Evolutionary conservation across 495 filamentous ascomycete species (phyloP).

Genomic region (Arthonia radiata): DNA sequence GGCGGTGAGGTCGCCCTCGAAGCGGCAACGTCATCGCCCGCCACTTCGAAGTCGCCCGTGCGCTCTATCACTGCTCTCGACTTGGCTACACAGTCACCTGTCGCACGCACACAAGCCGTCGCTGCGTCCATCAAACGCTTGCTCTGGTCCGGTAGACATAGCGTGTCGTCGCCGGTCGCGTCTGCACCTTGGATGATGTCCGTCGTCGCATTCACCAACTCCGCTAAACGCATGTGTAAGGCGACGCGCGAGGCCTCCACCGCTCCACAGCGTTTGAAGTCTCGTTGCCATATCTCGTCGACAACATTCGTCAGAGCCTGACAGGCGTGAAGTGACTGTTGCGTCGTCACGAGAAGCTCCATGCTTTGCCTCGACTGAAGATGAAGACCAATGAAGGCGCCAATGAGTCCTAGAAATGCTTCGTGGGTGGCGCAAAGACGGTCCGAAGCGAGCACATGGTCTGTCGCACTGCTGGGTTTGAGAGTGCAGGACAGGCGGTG

Average conservation of each 20-base stretch:
- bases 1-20: too few relatives aligned
- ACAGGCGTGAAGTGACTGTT: conserved; percentile 62
- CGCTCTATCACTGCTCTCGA: conserved; percentile 66
- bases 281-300: conserved; percentile 62
- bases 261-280: conserved; percentile 32
- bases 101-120: conserved; percentile 69
- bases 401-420: conserved; percentile 63
- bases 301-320: conserved; percentile 52
- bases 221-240: conserved; percentile 57
- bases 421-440: conserved; percentile 60
- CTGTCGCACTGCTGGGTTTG: conserved; percentile 18
- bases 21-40: conserved; percentile 22
- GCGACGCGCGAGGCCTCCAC: conserved; percentile 45
- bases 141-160: conserved; percentile 62
- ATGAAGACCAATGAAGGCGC: conserved; percentile 77
- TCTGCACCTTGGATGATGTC: conserved; percentile 43
- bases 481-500: conserved; percentile 29
- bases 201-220: conserved; percentile 54
- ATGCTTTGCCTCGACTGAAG: conserved; percentile 70
- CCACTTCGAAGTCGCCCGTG: conserved; percentile 84
- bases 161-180: conserved; percentile 37
- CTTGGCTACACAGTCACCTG: conserved; percentile 73
- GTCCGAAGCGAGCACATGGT: conserved; percentile 32
- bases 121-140: conserved; percentile 55
- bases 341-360: conserved; percentile 48